Percentiles rank a stretch among this genome's conserved stretches.
Evolutionary conservation across 441 rosid genomes (phyloP).

Genomic region (Croton setiger): DNA sequence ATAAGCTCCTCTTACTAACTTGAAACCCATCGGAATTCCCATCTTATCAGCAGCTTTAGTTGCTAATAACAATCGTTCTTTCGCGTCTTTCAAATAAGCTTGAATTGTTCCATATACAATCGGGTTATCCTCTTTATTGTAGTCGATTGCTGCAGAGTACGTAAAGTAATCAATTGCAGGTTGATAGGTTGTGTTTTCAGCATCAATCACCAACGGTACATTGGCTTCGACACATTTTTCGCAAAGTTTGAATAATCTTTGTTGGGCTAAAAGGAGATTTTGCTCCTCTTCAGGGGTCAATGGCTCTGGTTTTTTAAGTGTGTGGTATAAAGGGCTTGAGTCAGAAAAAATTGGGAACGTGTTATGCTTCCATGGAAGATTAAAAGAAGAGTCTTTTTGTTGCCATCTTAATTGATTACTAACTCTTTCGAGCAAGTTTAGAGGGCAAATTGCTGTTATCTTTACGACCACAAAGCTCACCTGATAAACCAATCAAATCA

Average conservation of each 20-base stretch:
- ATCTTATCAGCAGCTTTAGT: conserved; percentile 46
- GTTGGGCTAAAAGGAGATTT: conserved; percentile 44
- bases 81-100: conserved; percentile 73
- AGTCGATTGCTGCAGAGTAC: conserved; percentile 46
- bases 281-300: conserved; percentile 51
- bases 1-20: conserved; percentile 84
- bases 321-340: conserved; percentile 71
- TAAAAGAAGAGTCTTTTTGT: conserved; percentile 46
- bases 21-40: conserved; percentile 70
- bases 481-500: conserved; percentile 29
- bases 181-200: conserved; percentile 71
- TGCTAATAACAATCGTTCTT: conserved; percentile 50
- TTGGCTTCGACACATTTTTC: conserved; percentile 41
- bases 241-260: conserved; percentile 49
- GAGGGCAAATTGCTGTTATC: conserved; percentile 68
- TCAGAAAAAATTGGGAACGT: conserved; percentile 61
- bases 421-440: conserved; percentile 43
- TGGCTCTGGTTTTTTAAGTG: conserved; percentile 49
- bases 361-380: conserved; percentile 68
- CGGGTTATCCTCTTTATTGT: conserved; percentile 42
- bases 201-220: conserved; percentile 59
- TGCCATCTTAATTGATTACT: conserved; percentile 81
- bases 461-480: conserved; percentile 62
- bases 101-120: conserved; percentile 69
- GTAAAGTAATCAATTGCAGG: conserved; percentile 86